A percentile compares a stretch with the other conserved stretches of the same genome.
These are phyloP conservation scores for Mortierella sp. DNA, from an alignment of 371 early-diverging fungal species.

Conservation along the genomic window DNA sequence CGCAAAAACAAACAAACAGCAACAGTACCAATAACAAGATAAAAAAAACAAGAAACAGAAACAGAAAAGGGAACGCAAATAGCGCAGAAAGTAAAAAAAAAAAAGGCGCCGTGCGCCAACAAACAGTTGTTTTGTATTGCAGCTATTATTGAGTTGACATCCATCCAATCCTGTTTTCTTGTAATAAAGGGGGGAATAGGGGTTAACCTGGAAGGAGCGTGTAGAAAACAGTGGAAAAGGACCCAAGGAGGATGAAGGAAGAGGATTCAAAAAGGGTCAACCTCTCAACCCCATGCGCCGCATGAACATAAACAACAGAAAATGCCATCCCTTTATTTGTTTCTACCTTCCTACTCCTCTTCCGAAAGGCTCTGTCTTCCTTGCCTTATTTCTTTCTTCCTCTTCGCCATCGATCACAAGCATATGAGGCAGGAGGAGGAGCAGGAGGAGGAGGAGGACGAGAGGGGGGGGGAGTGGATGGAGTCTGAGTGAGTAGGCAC, in stretches of 20 bases:
- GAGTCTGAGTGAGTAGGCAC: neutral
- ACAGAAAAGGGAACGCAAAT: neutral
- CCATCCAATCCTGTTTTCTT: neutral
- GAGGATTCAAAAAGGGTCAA: neutral
- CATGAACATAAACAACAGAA: neutral
- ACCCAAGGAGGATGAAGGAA: neutral
- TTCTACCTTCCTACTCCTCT: neutral
- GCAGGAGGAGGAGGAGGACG: too few relatives aligned
- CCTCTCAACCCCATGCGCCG: neutral
- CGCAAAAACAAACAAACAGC: neutral
- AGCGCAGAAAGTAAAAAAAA: neutral
- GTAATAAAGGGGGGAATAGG: neutral
- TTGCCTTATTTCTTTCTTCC: neutral
- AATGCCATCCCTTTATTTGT: neutral
- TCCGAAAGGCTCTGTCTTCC: neutral
- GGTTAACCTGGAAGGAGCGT: neutral
- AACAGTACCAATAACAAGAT: neutral
- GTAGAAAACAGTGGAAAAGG: neutral
- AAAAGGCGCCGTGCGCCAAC: neutral
- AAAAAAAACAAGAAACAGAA: neutral
- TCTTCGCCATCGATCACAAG: neutral
- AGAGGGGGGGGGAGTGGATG: too few relatives aligned
- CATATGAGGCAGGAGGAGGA: neutral
- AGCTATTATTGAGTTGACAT: neutral
- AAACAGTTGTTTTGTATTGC: neutral